Percentiles rank a stretch among this genome's conserved stretches.
phyloP scores from a whole-genome alignment of 768 basidiomycete genomes.

The Hygrocybe punicea region DNA sequence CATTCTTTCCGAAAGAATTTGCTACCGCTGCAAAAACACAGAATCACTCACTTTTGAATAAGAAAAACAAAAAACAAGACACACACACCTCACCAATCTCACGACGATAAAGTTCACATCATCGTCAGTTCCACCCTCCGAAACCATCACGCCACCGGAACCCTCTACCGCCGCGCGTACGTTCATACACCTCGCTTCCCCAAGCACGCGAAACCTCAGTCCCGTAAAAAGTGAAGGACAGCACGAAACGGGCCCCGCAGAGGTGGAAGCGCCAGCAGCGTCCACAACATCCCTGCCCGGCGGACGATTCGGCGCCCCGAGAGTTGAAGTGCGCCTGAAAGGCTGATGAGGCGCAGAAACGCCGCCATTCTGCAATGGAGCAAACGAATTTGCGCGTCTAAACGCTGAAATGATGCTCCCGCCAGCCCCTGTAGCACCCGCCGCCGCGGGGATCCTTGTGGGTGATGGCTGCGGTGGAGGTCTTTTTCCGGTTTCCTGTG shows the following conservation, averaged over 20 bases:
- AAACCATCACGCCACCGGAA: slow-evolving; percentile 51
- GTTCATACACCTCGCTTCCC: slow-evolving; percentile 58
- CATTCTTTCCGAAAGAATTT: slow-evolving; percentile 59
- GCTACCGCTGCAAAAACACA: slow-evolving; percentile 53
- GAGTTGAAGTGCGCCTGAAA: slow-evolving; percentile 44
- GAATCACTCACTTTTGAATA: not conserved
- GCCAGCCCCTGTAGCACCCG: slow-evolving; percentile 6
- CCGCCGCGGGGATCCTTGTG: slow-evolving; percentile 11
- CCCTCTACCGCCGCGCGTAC: slow-evolving; percentile 61
- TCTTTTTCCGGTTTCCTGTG: slow-evolving; percentile 19
- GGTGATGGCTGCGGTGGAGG: slow-evolving; percentile 17
- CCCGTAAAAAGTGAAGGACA: slow-evolving; percentile 49
- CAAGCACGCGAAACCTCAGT: slow-evolving; percentile 55
- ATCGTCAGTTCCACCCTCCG: slow-evolving; percentile 44
- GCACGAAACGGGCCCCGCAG: slow-evolving; percentile 12
- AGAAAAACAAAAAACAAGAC: not conserved
- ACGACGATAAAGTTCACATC: slow-evolving; percentile 67
- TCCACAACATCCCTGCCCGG: not conserved
- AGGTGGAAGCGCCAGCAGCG: not conserved
- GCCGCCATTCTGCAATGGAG: slow-evolving; percentile 23
- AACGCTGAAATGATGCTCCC: slow-evolving; percentile 57
- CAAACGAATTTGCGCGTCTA: slow-evolving; percentile 64
- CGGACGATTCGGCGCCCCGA: slow-evolving; percentile 14
- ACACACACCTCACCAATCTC: slow-evolving; percentile 63
- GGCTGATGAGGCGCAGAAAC: slow-evolving; percentile 36